phyloP scores from a whole-genome alignment of 2,329 filamentous ascomycete species.

The Bipolaris oryzae region DNA sequence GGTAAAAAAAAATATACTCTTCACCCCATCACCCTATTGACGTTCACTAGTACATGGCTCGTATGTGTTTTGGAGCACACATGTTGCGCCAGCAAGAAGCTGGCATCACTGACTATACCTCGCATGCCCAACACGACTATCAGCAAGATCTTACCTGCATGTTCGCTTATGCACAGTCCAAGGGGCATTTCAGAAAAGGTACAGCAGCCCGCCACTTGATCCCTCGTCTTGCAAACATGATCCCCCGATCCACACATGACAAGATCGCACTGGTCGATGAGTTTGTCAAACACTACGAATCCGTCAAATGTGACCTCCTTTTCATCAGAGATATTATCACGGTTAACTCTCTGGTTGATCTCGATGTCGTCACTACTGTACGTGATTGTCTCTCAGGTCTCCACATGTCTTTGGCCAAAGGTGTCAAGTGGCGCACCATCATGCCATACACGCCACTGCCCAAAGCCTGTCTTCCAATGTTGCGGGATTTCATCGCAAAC shows the following conservation, averaged over 20 bases:
- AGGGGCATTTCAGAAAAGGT: constrained; percentile 1
- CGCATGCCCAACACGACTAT: constrained; percentile 3
- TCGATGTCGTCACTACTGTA: background rate
- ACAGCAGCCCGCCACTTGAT: constrained; percentile 6
- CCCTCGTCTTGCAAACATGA: constrained; percentile 7
- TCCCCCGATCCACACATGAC: background rate
- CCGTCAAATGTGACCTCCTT: constrained; percentile 1
- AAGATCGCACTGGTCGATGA: constrained; percentile 2
- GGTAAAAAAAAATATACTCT: background rate
- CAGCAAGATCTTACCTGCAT: constrained; percentile 6
- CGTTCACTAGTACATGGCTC: constrained; percentile 8
- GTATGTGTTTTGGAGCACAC: constrained; percentile 8
- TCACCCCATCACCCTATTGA: background rate
- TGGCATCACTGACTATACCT: background rate
- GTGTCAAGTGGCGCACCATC: constrained; percentile 6
- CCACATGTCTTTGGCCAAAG: background rate
- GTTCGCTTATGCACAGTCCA: constrained; percentile 3
- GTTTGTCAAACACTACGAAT: constrained; percentile 6
- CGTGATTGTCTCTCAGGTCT: constrained; percentile 1
- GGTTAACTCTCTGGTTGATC: background rate
- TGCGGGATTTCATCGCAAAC: background rate
- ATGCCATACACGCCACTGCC: constrained; percentile 12
- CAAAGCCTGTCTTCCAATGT: background rate
- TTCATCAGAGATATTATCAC: background rate
- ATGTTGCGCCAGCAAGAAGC: background rate